These are phyloP conservation scores for Colletotrichum sp. DNA, from an alignment of 2,329 filamentous ascomycete species.

Conservation along the genomic window DNA sequence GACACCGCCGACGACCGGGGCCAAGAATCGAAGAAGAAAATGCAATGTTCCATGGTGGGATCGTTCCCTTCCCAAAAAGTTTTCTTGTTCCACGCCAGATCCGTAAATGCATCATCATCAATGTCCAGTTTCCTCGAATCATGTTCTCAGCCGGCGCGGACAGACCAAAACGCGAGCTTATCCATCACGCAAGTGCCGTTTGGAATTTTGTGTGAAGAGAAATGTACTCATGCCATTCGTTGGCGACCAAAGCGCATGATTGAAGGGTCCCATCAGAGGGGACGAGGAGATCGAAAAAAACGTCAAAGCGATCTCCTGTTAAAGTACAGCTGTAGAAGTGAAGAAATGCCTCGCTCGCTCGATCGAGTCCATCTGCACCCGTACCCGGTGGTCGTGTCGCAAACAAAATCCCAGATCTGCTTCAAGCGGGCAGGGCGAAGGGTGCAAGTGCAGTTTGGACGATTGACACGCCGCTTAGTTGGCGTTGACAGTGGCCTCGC, in stretches of 20 bases:
- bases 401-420: constrained; percentile 4
- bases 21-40: constrained; percentile 10
- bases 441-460: constrained; percentile 7
- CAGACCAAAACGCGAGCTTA: not conserved
- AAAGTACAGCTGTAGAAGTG: constrained; percentile 40
- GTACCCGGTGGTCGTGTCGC: constrained; percentile 13
- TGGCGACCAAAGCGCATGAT: constrained; percentile 20
- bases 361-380: constrained; percentile 4
- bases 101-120: constrained; percentile 23
- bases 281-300: constrained; percentile 34
- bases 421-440: constrained; percentile 4
- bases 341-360: constrained; percentile 24
- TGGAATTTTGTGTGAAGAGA: constrained; percentile 2
- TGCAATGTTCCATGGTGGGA: constrained; percentile 17
- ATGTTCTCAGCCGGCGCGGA: constrained; percentile 1
- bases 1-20: not conserved
- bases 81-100: constrained; percentile 16
- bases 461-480: constrained; percentile 15
- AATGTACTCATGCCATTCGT: constrained; percentile 19
- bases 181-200: constrained; percentile 20
- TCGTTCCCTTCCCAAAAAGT: constrained; percentile 1
- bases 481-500: constrained; percentile 31
- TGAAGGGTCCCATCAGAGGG: constrained; percentile 11
- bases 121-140: constrained; percentile 19
- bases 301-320: constrained; percentile 29